Evolutionary conservation across 805 yeast genomes (phyloP), one percentile per base, ranked within the genome.

Genomic region (Crinitomyces ghanaensis): DNA sequence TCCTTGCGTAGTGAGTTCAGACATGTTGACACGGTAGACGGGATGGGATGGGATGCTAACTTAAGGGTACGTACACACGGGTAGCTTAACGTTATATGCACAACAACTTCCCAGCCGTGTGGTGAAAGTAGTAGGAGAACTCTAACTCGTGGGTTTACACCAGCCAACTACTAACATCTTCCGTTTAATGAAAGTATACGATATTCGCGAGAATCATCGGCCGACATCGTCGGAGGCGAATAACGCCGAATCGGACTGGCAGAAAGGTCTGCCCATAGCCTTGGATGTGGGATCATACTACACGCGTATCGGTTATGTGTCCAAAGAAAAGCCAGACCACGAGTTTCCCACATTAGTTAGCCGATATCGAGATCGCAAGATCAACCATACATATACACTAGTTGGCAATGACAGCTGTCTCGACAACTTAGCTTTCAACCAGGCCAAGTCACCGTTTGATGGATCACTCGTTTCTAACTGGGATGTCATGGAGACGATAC

Each of bases 391-490:
- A 3, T 66, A 79, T 43, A 73, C 91, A 0, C 65, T 81, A 37
- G 74, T 83, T 2, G 99, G 99, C 2, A 72, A 79, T 46, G 97
- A 88, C 53, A 72, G 75, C 13, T 72, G 65, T 48, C 50, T 80
- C 19, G 97, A 86, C 46, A 68, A 76, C 6, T 59, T 78, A 2
- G 68, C 80, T 29, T 70, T 76, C 41, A 65, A 81, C 12, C 76
- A 77, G 34, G 69, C 82, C 21, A 75, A 72, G 46, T 63, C 82
- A 4, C 95, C 96, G 0, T 88, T 70, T 50, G 98, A 91, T 54
- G 95, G 94, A 0, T 70, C 82, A 4, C 60, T 84, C 44, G 63
- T 91, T 22, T 77, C 93, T 17, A 93, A 86, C 53, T 93, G 97
- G 97, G 97, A 91, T 37, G 70, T 77, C 37, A 68, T 78, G 2